Conservation (phyloP, 768 basidiomycete species). For the Psilocybe tampanensis region DNA sequence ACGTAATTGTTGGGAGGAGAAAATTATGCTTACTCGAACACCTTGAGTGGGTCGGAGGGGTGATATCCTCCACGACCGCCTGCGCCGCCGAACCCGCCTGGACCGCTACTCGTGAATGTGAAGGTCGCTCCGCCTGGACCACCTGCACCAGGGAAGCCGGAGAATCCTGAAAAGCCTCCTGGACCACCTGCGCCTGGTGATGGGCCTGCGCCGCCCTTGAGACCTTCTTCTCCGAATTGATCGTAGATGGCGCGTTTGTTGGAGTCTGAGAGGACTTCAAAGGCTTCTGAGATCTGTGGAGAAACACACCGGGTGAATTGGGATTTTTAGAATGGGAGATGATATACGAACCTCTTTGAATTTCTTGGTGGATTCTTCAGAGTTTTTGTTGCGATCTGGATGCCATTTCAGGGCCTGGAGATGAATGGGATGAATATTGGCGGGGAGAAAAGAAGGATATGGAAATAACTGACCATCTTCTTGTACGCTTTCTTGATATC, state of each 20-base stretch:
- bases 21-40: conserved; percentile 75
- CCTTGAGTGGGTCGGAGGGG: conserved; percentile 81
- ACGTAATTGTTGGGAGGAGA: background rate
- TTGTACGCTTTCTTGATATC: conserved; percentile 95
- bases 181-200: conserved; percentile 53
- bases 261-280: conserved; percentile 90
- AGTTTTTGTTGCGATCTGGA: conserved; percentile 87
- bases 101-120: conserved; percentile 53
- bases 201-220: conserved; percentile 66
- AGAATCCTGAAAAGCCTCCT: conserved; percentile 46
- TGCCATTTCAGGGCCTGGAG: conserved; percentile 87
- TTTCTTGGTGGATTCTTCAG: conserved; percentile 83
- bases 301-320: background rate
- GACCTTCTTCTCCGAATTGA: conserved; percentile 93
- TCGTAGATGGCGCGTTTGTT: conserved; percentile 87
- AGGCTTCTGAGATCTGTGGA: conserved; percentile 88
- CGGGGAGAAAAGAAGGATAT: background rate
- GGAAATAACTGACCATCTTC: conserved; percentile 66
- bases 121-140: conserved; percentile 50
- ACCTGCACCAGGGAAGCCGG: conserved; percentile 40
- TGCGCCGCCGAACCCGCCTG: conserved; percentile 43
- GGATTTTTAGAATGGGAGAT: background rate
- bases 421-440: conserved; percentile 6
- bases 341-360: conserved; percentile 92
- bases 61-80: conserved; percentile 49